Evolutionary conservation across 306 rosid genomes (phyloP), one percentile per base, ranked within the genome.

Genomic region (Medicago ruthenica): DNA sequence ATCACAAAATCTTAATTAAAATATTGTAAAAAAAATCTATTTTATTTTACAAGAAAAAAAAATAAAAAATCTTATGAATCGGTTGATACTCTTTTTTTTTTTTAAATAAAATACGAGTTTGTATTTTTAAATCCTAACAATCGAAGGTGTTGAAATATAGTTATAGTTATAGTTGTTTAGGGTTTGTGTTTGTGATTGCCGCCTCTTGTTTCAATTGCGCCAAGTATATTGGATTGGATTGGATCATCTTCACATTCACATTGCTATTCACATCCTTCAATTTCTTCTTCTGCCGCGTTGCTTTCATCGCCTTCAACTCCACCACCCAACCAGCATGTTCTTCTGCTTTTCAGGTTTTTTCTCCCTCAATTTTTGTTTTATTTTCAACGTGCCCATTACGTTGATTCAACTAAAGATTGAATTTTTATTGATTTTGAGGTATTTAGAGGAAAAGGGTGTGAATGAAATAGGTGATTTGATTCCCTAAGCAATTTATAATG

Each of bases 271-370:
- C 11, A 59, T 12, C 40, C 40, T 24, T 12, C 39, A 59, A 27
- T 13, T 12, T 58, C 37, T 34, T 34, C 36, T 16, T 54, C 61
- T 3, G 13, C 61, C 31, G 27, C 22, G 13, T 18, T 3, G 31
- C 34, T 10, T 57, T 57, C 17, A 42, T 44, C 24, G 60, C 48
- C 42, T 34, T 44, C 75, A 55, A 42, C 8, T 57, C 10, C 67
- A 37, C 42, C 69, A 5, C 36, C 74, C 8, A 65, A 57, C 40
- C 60, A 71, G 73, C 82, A 76, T 77, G 83, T 45, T 81, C 34
- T 74, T 70, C 50, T 74, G 31, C 81, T 64, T 70, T 55, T 1
- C 81, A 78, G 85, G 88, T 85, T 11, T 22, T 41, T 64, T 41
- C 18, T 24, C 6, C 5, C 18, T 74, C 50, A 0, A 69, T 0